Evolutionary conservation across 2,329 filamentous ascomycete genomes (phyloP).

Genomic region (Epichloe amarillans): DNA sequence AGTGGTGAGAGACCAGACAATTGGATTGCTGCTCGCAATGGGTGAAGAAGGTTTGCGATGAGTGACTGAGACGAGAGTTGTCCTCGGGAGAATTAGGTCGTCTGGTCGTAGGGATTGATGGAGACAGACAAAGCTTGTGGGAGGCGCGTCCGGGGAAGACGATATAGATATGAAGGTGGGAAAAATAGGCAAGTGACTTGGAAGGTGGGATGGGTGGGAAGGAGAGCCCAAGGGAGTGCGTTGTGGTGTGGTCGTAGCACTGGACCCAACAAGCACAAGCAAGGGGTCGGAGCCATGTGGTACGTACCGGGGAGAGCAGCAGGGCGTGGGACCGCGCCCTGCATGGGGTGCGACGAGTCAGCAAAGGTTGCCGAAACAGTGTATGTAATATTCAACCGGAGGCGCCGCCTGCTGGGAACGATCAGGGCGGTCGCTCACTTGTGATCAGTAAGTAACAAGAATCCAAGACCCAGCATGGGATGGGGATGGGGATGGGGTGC

Average conservation of each 20-base stretch:
- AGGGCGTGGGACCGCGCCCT: not conserved
- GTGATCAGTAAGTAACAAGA: slow-evolving; percentile 4
- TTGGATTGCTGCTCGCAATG: not conserved
- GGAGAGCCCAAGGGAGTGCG: slow-evolving; percentile 7
- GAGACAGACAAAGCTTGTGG: not conserved
- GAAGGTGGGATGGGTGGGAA: slow-evolving; percentile 7
- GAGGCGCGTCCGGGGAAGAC: slow-evolving; percentile 7
- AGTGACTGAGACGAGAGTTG: not conserved
- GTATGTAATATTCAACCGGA: not conserved
- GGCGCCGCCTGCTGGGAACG: not conserved
- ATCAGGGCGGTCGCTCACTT: not conserved
- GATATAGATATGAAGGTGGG: slow-evolving; percentile 8
- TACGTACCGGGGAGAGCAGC: slow-evolving; percentile 2
- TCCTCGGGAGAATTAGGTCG: not conserved
- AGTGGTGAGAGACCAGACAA: not conserved
- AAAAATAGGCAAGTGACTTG: slow-evolving; percentile 2
- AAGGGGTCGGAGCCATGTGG: slow-evolving; percentile 5
- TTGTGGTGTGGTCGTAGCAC: slow-evolving; percentile 1
- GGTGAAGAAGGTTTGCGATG: not conserved
- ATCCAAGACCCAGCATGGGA: not conserved
- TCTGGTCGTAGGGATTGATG: slow-evolving; percentile 1
- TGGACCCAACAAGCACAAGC: slow-evolving; percentile 2
- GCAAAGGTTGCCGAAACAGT: not conserved
- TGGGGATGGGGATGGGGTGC: too few relatives aligned
- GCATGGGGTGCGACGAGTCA: not conserved